Evolutionary conservation across 2,329 filamentous ascomycete species (phyloP), one percentile per base, ranked within the genome.

Genomic region (Colletotrichum sublineola): DNA sequence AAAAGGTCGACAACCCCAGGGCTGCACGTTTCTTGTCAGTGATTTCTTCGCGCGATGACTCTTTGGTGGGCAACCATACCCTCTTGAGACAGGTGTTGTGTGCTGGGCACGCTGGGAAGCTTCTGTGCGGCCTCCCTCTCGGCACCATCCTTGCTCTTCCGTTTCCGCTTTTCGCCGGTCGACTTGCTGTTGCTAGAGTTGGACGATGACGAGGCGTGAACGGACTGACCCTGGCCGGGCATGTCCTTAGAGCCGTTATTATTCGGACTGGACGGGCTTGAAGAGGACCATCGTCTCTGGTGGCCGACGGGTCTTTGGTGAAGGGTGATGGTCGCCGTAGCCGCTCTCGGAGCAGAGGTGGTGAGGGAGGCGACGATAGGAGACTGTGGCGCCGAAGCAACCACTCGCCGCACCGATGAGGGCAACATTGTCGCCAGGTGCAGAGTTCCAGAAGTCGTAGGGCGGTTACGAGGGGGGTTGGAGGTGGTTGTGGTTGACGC

Each of bases 1-100:
- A 98, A 87, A 99, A 98, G 73, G 93, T 93, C 9, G 96, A 96
- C 57, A 97, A 87, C 75, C 93, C 92, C 73, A 98, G 88, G 79
- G 97, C 96, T 98, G 76, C 6, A 74, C 38, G 18, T 62, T 66
- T 24, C 2, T 52, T 31, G 61, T 74, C 46, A 74, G 68, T 31
- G 12, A 40, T 20, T 48, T 8, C 20, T 20, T 48, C 33, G 8
- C 18, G 6, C 5, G 7, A n/a, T 24, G 18, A 18, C 15, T 36
- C 15, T 18, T 44, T 18, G 9, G 14, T 12, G 2, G 1, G 65
- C 15, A 33, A 44, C 80, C 86, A 44, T 81, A 93, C 92, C 90
- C 82, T 90, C 87, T 78, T 90, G 88, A 63, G 90, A 88, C 75
- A 95, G 87, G 83, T 94, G 90, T 75, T 92, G 88, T 61, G 93